A percentile compares a stretch with the other conserved stretches of the same genome.
phyloP scores from a whole-genome alignment of 768 basidiomycete genomes.

The Podaxis sp. region DNA sequence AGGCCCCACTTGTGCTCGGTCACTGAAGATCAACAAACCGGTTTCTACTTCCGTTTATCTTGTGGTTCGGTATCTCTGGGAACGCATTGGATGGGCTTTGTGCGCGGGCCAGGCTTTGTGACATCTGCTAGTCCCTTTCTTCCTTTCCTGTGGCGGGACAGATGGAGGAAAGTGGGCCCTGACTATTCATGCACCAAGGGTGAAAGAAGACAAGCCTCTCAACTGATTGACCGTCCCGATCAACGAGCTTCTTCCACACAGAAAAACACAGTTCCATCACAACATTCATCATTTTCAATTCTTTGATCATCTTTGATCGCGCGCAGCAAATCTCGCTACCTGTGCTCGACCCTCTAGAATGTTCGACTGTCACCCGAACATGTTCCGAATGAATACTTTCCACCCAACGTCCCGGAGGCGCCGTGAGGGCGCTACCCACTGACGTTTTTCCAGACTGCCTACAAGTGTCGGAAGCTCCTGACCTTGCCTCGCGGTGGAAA shows the following conservation, averaged over 20 bases:
- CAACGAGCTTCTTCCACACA: neutral
- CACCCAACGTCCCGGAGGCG: neutral
- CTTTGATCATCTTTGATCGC: neutral
- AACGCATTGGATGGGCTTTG: too few species aligned
- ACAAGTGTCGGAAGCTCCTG: neutral
- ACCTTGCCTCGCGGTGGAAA: neutral
- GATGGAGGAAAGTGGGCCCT: neutral
- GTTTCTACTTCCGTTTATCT: too few species aligned
- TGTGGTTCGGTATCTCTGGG: neutral
- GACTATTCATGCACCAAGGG: neutral
- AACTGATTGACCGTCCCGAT: too few species aligned
- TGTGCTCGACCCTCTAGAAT: neutral
- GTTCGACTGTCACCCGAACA: neutral
- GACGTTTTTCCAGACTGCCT: neutral
- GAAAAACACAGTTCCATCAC: neutral
- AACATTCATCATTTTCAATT: neutral
- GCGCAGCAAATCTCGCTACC: neutral
- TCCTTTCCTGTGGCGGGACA: neutral
- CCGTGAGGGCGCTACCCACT: neutral
- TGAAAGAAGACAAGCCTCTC: neutral
- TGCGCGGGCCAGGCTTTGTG: neutral
- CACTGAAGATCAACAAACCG: neutral
- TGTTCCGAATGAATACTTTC: neutral
- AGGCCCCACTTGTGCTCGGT: neutral
- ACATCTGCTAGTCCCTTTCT: neutral